phyloP scores from a whole-genome alignment of 2,329 filamentous ascomycete genomes.

The Diaporthe sp. region DNA sequence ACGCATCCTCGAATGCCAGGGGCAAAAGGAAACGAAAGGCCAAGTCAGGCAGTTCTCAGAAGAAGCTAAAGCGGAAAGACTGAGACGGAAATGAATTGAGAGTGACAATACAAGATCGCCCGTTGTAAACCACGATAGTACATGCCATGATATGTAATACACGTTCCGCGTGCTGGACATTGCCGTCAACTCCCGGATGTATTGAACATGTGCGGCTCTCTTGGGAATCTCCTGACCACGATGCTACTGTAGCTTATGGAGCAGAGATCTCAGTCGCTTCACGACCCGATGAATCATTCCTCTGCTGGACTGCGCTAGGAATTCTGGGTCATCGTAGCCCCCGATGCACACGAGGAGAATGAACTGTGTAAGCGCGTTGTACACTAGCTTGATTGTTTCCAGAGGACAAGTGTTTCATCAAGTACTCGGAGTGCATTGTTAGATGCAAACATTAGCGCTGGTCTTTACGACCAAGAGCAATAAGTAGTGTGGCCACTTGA shows the following conservation, averaged over 20 bases:
- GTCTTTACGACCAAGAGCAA: neutral
- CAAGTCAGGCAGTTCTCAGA: too few species aligned
- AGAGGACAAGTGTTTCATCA: conserved; percentile 14
- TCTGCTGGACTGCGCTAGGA: neutral
- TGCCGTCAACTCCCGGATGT: neutral
- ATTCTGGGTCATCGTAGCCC: neutral
- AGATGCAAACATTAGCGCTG: neutral
- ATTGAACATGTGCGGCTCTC: neutral
- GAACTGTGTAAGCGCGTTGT: neutral
- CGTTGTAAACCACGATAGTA: too few species aligned
- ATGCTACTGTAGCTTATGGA: neutral
- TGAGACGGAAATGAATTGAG: too few species aligned
- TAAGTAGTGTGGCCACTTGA: neutral
- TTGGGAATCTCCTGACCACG: too few species aligned
- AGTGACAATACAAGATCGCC: too few species aligned
- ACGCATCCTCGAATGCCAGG: too few species aligned
- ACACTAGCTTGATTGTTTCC: neutral
- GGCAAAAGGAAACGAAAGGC: too few species aligned
- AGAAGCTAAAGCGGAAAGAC: too few species aligned
- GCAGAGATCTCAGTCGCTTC: neutral
- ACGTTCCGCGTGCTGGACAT: neutral
- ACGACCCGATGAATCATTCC: neutral
- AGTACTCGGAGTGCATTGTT: neutral
- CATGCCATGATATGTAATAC: too few species aligned
- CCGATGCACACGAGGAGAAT: neutral